Evolutionary conservation across 306 rosid genomes (phyloP), one percentile per base, ranked within the genome.

Genomic region (Lablab purpureus): DNA sequence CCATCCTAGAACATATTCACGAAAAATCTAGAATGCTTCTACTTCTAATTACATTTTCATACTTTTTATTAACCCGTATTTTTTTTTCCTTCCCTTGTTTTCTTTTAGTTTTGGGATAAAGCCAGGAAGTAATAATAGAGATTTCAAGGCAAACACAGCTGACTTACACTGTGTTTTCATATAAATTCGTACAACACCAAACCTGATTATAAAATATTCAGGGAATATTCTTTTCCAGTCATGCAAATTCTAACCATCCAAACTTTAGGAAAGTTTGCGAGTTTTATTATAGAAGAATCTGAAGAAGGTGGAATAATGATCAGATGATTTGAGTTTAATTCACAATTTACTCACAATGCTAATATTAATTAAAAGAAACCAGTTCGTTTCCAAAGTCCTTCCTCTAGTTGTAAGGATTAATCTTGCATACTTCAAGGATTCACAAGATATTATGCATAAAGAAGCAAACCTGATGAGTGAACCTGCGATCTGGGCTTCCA

Each of bases 401-500:
- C 47, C 73, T 82, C 75, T 9, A 78, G 67, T 46, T 28, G 54
- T 37, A 71, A 36, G 63, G 30, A 54, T 58, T 18, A 41, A 21
- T 37, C 75, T 56, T 9, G 25, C 45, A 69, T 50, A 41, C 23
- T 46, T 45, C 47, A 74, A 63, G 37, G 76, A 67, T 7, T 49
- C 19, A 74, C 56, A 81, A 21, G 43, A 10, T 21, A 60, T 34
- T 82, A 22, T 18, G 17, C 55, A 63, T 71, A 71, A 62, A 83
- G 83, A 89, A 85, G 69, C 72, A 79, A 88, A 92, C 99, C 97
- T 95, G 97, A 71, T 95, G 97, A 64, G 99, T 95, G 79, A 91
- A 95, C 84, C 89, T 95, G 69, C 98, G 93, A 82, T 89, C 96
- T 17, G 99, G 98, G 78, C 99, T 92, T 84, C 99, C 99, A 89